Base-by-base conservation (phyloP, 2,329 filamentous ascomycete species). In the Talaromyces piceae region DNA sequence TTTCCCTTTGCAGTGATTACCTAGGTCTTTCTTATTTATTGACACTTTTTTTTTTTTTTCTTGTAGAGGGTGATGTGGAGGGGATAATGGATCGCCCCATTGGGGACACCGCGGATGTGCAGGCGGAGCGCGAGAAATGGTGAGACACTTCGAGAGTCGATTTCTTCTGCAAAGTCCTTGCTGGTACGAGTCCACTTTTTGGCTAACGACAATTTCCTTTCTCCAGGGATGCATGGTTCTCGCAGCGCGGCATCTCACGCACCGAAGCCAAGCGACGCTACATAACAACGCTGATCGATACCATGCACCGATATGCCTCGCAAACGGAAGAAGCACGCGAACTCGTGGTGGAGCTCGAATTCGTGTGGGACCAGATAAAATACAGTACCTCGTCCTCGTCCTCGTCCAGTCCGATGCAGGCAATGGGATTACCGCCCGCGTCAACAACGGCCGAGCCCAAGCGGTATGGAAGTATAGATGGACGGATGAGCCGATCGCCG, bases 341-440 rank as follows among this genome's bases (percentile, higher is more conserved):
- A 69, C 78, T 98, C 33, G 91, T 97, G 31, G 79, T 84, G 8
- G 93, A 98, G 69, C 81, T 98, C n/a, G 93, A 98, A 71, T 98
- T 97, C 62, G 91, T 98, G 33, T 98, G 93, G 93, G 90, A 96
- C 60, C 93, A 97, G 68, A 91, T 98, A 61, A 95, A 93, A 69
- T 86, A 86, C 59, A 96, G 91, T 61, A 81, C 77, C 7, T 69
- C 82, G 9, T 82, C 85, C 3, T 81, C 80, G 16, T 83, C 84
- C 31, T 73, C 83, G 33, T 61, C 60, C 6, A 63, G 62, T 37
- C 65, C 65, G 4, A 47, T 65, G 11, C 63, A 66, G 50, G 53
- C 59, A 12, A 56, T 63, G 8, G 63, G 60, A 18, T 60, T 67
- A 20, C 61, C 64, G 39, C 59, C 59, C 3, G 53, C 65, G 46